Conservation (phyloP, 495 filamentous ascomycete genomes). For the Friedmanniomyces simplex region DNA sequence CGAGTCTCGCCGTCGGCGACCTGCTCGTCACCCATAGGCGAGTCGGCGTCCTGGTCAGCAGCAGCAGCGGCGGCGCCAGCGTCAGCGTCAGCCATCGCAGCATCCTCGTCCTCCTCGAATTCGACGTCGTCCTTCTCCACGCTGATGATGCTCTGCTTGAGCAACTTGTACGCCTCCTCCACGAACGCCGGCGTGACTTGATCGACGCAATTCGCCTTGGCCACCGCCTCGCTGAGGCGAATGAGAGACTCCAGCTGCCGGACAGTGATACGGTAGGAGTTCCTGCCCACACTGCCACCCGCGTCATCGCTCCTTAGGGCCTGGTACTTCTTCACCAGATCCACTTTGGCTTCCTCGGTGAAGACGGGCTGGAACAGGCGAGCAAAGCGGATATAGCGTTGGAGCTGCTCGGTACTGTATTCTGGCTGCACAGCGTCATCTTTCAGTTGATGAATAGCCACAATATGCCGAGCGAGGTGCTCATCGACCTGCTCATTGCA, state of each 20-base stretch:
- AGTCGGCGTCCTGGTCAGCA: conserved; percentile 48
- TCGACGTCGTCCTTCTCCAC: conserved; percentile 98
- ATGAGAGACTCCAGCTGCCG: conserved; percentile 93
- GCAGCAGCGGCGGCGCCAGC: conserved; percentile 46
- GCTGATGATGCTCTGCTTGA: conserved; percentile 88
- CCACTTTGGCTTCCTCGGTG: conserved; percentile 69
- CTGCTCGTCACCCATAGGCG: conserved; percentile 48
- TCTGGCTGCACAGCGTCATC: conserved; percentile 86
- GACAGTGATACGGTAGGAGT: conserved; percentile 94
- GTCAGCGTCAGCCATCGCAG: conserved; percentile 31
- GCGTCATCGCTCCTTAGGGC: conserved; percentile 89
- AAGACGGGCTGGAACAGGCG: conserved; percentile 91
- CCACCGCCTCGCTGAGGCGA: conserved; percentile 86
- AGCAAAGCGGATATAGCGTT: conserved; percentile 95
- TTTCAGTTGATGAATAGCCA: conserved; percentile 82
- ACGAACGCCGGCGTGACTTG: conserved; percentile 80
- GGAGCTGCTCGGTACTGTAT: conserved; percentile 91
- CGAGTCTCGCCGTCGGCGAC: conserved; percentile 22
- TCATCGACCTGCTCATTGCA: conserved; percentile 88
- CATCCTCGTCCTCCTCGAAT: conserved; percentile 68
- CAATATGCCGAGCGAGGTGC: conserved; percentile 86
- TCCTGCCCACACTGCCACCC: conserved; percentile 84
- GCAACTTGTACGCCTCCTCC: conserved; percentile 76
- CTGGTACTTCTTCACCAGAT: conserved; percentile 90
- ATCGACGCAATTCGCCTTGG: conserved; percentile 92